phyloP scores from a whole-genome alignment of 768 basidiomycete genomes.

The Boletales sp. region DNA sequence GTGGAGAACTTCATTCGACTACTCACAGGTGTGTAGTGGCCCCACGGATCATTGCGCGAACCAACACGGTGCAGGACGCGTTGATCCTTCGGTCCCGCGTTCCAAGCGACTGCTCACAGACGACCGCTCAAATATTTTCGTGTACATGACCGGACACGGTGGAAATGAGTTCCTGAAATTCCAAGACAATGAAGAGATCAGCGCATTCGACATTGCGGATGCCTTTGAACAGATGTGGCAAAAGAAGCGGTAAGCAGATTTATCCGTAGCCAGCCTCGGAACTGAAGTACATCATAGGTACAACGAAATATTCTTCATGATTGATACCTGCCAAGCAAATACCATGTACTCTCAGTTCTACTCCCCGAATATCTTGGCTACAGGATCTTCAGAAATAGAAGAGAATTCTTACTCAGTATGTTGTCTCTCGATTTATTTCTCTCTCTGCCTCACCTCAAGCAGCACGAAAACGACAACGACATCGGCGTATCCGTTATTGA shows the following conservation, averaged over 20 bases:
- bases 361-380: constrained; percentile 89
- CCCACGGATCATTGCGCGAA: background rate
- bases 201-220: constrained; percentile 95
- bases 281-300: constrained; percentile 50
- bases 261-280: background rate
- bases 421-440: background rate
- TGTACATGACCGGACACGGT: constrained; percentile 98
- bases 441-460: constrained; percentile 1
- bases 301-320: constrained; percentile 97
- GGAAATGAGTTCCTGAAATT: constrained; percentile 99
- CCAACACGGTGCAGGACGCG: constrained; percentile 57
- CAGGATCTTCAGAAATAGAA: constrained; percentile 77
- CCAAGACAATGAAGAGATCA: constrained; percentile 98
- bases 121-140: constrained; percentile 87
- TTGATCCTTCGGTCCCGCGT: constrained; percentile 79
- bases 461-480: constrained; percentile 93
- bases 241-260: constrained; percentile 69
- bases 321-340: constrained; percentile 97
- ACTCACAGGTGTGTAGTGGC: constrained; percentile 66
- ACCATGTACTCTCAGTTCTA: constrained; percentile 93
- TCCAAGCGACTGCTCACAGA: constrained; percentile 92
- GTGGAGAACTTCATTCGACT: constrained; percentile 95
- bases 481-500: constrained; percentile 97
- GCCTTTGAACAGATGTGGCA: constrained; percentile 99
- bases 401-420: constrained; percentile 93